A percentile compares a stretch with the other conserved stretches of the same genome.
These are phyloP conservation scores for Nemania sp. DNA, from an alignment of 2,329 filamentous ascomycete genomes.

Conservation along the genomic window DNA sequence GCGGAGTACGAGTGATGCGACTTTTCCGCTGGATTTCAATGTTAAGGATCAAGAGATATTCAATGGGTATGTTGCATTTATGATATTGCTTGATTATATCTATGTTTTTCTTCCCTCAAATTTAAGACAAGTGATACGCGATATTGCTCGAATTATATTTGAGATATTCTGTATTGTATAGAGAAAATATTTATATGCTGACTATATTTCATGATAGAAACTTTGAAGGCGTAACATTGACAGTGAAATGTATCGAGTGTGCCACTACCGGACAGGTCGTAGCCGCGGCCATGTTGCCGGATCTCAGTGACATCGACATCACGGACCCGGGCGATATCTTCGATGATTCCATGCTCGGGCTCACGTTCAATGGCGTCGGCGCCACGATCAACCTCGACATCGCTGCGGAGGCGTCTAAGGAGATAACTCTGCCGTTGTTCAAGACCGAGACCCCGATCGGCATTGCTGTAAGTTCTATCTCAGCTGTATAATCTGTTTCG, in stretches of 20 bases:
- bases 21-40: conserved; percentile 14
- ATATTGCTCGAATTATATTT: no score
- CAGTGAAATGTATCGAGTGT: conserved; percentile 34
- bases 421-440: conserved; percentile 31
- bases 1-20: conserved; percentile 16
- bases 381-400: conserved; percentile 32
- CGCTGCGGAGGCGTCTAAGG: conserved; percentile 18
- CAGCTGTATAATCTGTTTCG: no score
- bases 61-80: conserved; percentile 26
- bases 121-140: background rate
- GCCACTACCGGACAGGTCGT: conserved; percentile 29
- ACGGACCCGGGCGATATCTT: conserved; percentile 30
- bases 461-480: conserved; percentile 31
- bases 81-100: background rate
- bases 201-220: background rate
- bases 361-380: conserved; percentile 35
- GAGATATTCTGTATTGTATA: no score
- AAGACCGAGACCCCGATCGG: conserved; percentile 31
- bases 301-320: conserved; percentile 34
- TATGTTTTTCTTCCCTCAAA: no score
- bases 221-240: conserved; percentile 21
- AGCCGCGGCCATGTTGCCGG: conserved; percentile 32
- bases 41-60: conserved; percentile 25
- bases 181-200: background rate
- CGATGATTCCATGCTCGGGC: conserved; percentile 29